Base-by-base conservation (phyloP, 75 land plant species). In the Azolla pinnata region DNA sequence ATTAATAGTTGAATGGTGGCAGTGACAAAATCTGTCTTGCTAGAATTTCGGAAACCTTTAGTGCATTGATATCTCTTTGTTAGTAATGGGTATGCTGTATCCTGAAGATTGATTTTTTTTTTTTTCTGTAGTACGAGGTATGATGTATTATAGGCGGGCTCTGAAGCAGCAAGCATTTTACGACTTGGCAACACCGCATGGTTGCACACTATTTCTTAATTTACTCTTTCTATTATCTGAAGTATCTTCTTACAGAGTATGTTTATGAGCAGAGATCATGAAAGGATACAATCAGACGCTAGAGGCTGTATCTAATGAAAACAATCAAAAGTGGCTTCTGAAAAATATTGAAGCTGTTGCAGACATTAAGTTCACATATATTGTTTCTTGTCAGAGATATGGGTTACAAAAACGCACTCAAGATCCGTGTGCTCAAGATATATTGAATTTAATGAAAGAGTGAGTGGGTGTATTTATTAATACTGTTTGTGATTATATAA, bases 311-410 rank as follows among this genome's bases (percentile, higher is more conserved):
- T n/a, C n/a, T n/a, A n/a, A n/a, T n/a, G n/a, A n/a, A n/a, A 80
- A 34, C 29, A 75, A 69, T 35, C 60, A 66, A 49, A 60, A 78
- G 33, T 79, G 77, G 16, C 83, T 69, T 57, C 81, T 81, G 27
- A 56, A 77, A 23, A 80, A 83, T 49, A 79, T 75, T 42, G 81
- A 77, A 61, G 86, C 90, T 47, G 78, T 82, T 47, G 97, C 92
- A 62, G 99, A 95, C 66, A 44, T 90, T 35, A 95, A 95, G 61
- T 95, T 95, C 57, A 90, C 92, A 35, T 95, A 95, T 80, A 88
- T 95, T 65, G 86, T 90, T 1, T 86, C 97, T n/a, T 90, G 99
- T 57, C 99, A 95, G 59, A 90, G 90, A 31, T 95, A 90, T 80
- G 99, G 99, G 35, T 78, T 78, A 56, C 99, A 90, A 50, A 95